Base-by-base conservation (phyloP, 768 basidiomycete species). In the Termitomyces sp. region DNA sequence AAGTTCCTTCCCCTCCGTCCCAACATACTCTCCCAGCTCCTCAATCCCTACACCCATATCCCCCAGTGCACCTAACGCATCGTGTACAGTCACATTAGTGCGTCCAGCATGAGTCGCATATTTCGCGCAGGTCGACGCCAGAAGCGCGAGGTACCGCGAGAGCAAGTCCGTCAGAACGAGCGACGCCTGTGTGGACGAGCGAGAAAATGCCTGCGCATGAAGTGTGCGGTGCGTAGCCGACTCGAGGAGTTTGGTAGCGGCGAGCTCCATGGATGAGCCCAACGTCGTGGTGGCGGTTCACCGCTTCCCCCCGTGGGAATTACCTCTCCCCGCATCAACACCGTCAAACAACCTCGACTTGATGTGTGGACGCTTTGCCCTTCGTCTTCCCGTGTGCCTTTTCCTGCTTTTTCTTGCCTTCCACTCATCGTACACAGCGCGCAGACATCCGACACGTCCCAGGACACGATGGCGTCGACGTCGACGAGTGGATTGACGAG, bases 101-200 rank as follows among this genome's bases (percentile, higher is more conserved):
- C 91, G 72, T n/a, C 88, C 90, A 1, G 89, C 79, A 63, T 89
- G 88, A 56, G 87, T 80, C 1, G 90, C 85, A 64, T 88, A 89
- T 64, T 81, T 83, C 21, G 85, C 85, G 64, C 84, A 86, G 7
- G 88, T 83, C 1, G 80, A 73, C 1, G 87, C 73, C 19, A 91
- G 74, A 25, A 91, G 75, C 10, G 79, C 62, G 55, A 92, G 73
- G 68, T 92, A 93, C 54, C 88, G 84, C 37, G 86, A 78, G 61
- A 93, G 79, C 59, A 92, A 75, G 70, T 88, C 89, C 12, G 88
- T 86, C 46, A 93, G 77, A 17, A 87, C 80, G 25, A 80, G 71
- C 10, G 84, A 77, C 3, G 91, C 89, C 64, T 88, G 86, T 1
- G 83, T 72, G 3, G 91, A 93, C 0, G 90, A 80, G 50, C 88